Conservation (phyloP, 2,329 filamentous ascomycete species). For the Colletotrichum zoysiae region DNA sequence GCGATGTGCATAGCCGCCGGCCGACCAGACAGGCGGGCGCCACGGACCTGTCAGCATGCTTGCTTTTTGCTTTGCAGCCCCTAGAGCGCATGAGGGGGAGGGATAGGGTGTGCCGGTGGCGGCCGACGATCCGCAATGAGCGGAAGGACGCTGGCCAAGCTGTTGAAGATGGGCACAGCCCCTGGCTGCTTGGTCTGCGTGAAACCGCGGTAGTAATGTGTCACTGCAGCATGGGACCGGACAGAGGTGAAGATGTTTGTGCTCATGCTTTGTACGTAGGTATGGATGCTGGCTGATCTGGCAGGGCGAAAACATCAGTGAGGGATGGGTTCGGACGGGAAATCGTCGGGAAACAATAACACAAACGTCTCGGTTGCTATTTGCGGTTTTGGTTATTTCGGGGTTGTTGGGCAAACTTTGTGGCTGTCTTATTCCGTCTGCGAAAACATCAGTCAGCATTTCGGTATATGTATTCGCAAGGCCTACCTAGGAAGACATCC, state of each 20-base stretch:
- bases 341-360: not conserved
- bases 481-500: not conserved
- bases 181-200: constrained; percentile 8
- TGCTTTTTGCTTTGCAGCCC: constrained; percentile 18
- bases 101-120: constrained; percentile 13
- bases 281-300: not conserved
- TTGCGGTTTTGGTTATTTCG: constrained; percentile 1
- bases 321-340: constrained; percentile 1
- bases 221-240: constrained; percentile 3
- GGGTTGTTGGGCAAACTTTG: constrained; percentile 25
- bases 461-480: not conserved
- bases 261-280: constrained; percentile 3
- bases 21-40: constrained; percentile 35
- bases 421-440: constrained; percentile 2
- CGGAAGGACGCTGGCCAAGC: constrained; percentile 12
- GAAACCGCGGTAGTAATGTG: constrained; percentile 8
- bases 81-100: constrained; percentile 3
- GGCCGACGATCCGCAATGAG: constrained; percentile 30
- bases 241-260: constrained; percentile 1
- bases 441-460: not conserved
- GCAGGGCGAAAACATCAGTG: constrained; percentile 13
- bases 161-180: constrained; percentile 20
- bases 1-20: constrained; percentile 42
- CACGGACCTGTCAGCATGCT: constrained; percentile 28
- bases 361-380: constrained; percentile 9